Percentiles rank a stretch among this genome's conserved stretches.
Conservation (phyloP, 2,329 filamentous ascomycete genomes). For the Phyllosticta citribraziliensis region DNA sequence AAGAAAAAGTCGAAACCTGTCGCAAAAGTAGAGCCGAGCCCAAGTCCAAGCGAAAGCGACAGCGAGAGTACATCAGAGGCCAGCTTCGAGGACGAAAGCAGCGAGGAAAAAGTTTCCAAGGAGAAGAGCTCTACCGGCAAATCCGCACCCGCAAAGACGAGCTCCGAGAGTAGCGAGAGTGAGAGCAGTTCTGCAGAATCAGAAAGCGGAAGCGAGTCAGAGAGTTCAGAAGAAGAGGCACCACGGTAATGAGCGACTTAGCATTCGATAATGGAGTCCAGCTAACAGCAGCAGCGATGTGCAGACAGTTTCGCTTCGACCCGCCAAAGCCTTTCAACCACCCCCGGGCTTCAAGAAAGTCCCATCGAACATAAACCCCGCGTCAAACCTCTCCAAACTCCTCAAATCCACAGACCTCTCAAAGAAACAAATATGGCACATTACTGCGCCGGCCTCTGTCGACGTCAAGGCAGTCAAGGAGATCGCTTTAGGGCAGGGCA, state of each 20-base stretch:
- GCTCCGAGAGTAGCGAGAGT: conserved; percentile 11
- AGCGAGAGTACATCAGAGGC: conserved; percentile 3
- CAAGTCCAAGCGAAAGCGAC: neutral
- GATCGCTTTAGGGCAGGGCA: conserved; percentile 50
- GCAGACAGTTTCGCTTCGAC: conserved; percentile 20
- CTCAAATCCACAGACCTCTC: conserved; percentile 50
- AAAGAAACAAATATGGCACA: conserved; percentile 73
- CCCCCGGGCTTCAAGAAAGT: conserved; percentile 39
- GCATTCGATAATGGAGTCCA: neutral
- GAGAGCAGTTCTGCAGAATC: neutral
- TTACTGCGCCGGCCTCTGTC: conserved; percentile 60
- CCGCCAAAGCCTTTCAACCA: conserved; percentile 27
- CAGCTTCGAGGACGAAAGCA: conserved; percentile 6
- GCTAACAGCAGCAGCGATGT: conserved; percentile 16
- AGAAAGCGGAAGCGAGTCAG: conserved; percentile 27
- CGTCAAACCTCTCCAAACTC: conserved; percentile 32
- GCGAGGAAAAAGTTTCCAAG: conserved; percentile 6
- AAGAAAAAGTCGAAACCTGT: neutral
- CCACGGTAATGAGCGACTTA: neutral
- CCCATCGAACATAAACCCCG: conserved; percentile 35
- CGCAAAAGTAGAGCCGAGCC: neutral
- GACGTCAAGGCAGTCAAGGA: conserved; percentile 59
- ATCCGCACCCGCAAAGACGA: neutral
- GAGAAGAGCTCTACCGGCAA: neutral
- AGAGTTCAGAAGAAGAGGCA: conserved; percentile 18